A percentile compares a stretch with the other conserved stretches of the same genome.
phyloP scores from a whole-genome alignment of 2,329 filamentous ascomycete species.

The Phaeosphaeriaceae sp. region DNA sequence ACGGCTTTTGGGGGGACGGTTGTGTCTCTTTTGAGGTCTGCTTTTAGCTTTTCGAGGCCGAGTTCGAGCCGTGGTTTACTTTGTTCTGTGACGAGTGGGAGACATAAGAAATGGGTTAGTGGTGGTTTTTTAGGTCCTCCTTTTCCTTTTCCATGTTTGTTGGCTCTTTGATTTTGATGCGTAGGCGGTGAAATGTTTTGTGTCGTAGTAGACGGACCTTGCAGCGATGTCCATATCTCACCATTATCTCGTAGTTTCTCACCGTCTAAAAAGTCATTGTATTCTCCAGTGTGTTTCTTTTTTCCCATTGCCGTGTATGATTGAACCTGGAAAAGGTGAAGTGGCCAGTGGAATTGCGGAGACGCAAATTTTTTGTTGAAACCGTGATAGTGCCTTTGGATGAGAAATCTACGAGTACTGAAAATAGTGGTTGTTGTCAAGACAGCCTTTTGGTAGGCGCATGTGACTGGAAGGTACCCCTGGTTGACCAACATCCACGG shows the following conservation, averaged over 20 bases:
- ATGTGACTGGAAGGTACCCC: background rate
- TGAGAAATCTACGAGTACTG: background rate
- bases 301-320: slow-evolving; percentile 34
- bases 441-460: background rate
- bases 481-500: slow-evolving; percentile 8
- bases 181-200: slow-evolving; percentile 18
- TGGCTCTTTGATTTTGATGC: slow-evolving; percentile 12
- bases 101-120: slow-evolving; percentile 77
- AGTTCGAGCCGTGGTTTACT: slow-evolving; percentile 70
- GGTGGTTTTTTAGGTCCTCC: slow-evolving; percentile 48
- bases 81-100: slow-evolving; percentile 69
- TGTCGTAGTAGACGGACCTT: slow-evolving; percentile 11
- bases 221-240: slow-evolving; percentile 31
- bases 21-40: slow-evolving; percentile 49
- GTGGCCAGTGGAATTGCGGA: background rate
- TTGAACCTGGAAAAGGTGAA: background rate
- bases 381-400: background rate
- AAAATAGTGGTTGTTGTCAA: slow-evolving; percentile 3
- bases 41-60: slow-evolving; percentile 67
- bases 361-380: background rate
- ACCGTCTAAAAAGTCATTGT: slow-evolving; percentile 46
- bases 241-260: slow-evolving; percentile 39
- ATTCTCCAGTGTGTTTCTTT: slow-evolving; percentile 33
- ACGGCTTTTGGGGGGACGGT: slow-evolving; percentile 70
- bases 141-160: slow-evolving; percentile 13